These are phyloP conservation scores for Citrullus amarus DNA, from an alignment of 306 rosid genomes.

Conservation along the genomic window DNA sequence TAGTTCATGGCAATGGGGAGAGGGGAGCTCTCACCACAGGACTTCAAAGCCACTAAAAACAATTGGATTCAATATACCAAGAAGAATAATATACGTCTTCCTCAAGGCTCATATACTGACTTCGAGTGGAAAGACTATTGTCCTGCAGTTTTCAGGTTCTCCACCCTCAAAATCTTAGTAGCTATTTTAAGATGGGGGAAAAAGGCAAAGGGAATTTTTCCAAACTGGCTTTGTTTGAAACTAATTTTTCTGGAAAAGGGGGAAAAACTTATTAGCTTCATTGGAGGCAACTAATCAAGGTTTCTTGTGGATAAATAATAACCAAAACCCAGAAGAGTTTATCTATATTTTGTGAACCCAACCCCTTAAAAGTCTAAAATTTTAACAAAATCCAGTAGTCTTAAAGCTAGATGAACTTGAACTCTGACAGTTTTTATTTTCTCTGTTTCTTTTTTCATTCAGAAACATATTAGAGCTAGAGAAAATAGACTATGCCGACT, in stretches of 20 bases:
- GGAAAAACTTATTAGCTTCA: neutral
- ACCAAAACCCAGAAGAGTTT: no score
- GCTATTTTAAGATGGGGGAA: neutral
- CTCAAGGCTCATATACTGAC: conserved; percentile 9
- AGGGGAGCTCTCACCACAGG: conserved; percentile 16
- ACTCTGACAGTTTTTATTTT: neutral
- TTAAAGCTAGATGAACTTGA: neutral
- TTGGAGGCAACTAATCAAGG: neutral
- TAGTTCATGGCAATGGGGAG: conserved; percentile 19
- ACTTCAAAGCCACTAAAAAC: conserved; percentile 20
- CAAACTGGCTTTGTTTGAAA: neutral
- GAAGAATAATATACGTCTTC: neutral
- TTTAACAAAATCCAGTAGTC: neutral
- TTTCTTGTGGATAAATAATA: no score
- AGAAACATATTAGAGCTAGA: conserved; percentile 28
- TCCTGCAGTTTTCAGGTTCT: conserved; percentile 37
- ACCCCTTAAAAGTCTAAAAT: neutral
- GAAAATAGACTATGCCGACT: conserved; percentile 18
- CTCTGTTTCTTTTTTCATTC: conserved; percentile 3
- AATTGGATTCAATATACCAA: conserved; percentile 12
- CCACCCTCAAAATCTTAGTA: neutral
- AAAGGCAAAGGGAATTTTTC: neutral
- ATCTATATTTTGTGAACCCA: neutral
- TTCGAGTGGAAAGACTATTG: conserved; percentile 33
- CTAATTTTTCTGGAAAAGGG: neutral